Base-by-base conservation (phyloP, 2,329 filamentous ascomycete species). In the Diaporthe capsici region DNA sequence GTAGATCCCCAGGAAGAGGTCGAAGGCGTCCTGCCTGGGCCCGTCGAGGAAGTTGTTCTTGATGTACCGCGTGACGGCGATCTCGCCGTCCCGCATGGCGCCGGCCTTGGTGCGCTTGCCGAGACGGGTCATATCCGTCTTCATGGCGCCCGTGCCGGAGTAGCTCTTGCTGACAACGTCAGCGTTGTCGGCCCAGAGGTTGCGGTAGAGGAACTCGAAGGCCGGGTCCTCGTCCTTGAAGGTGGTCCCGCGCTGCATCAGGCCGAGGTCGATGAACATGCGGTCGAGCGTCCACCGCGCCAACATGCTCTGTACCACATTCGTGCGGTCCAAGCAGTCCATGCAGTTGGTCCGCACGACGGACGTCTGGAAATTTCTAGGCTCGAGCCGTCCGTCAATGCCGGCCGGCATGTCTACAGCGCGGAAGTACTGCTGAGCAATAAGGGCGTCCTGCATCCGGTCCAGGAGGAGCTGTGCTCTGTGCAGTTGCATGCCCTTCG, bases 321-420 rank as follows among this genome's bases (percentile, higher is more conserved):
- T 99, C 72, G 97, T 99, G 72, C 97, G 94, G 84, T 99, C 97
- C 20, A 99, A 90, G 79, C 97, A 99, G 85, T 99, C 97, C 97
- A 99, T 99, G 86, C 97, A 99, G 84, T 99, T 99, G 53, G 97
- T 98, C 72, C 97, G 93, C 78, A 99, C 96, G 22, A 98, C 96
- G 77, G 94, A 95, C 1, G 92, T 95, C 87, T 99, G 97, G 78
- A 91, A 89, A 77, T 91, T 93, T 78, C 95, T 92, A 47, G 95
- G 91, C 80, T 98, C 96, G 17, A 98, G 89, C 25, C 91, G 91
- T 42, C 93, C 94, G 75, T 92, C 89, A 68, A 88, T 83, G 79
- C 91, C 90, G 58, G 92, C 94, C 2, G 95, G 94, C 87, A 94
- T 94, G 83, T 98, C 95, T 39, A 96, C 92, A 51, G 95, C 96